These are phyloP conservation scores for Dactylellina sp. DNA, from an alignment of 2,329 filamentous ascomycete genomes.

Conservation along the genomic window DNA sequence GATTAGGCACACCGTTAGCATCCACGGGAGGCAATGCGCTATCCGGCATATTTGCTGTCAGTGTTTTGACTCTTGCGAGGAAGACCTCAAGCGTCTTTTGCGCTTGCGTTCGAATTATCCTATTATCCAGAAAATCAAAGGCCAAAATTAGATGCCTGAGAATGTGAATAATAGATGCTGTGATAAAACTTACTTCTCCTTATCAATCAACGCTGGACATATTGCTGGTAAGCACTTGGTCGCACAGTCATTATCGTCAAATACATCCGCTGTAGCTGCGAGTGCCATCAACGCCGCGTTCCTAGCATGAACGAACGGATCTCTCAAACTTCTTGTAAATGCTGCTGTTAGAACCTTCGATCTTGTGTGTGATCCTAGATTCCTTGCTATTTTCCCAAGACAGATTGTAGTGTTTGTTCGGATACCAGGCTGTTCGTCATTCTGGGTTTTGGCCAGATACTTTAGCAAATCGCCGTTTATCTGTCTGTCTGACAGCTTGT, in stretches of 20 bases:
- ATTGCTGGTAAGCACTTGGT: conserved; percentile 83
- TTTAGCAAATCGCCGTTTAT: conserved; percentile 93
- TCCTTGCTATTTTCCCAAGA: conserved; percentile 92
- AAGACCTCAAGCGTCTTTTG: conserved; percentile 90
- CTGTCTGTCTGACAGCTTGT: conserved; percentile 85
- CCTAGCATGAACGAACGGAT: conserved; percentile 93
- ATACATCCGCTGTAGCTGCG: conserved; percentile 84
- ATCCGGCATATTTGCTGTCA: conserved; percentile 81
- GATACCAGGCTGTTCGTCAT: conserved; percentile 96
- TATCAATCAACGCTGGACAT: conserved; percentile 87
- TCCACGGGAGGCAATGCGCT: conserved; percentile 75
- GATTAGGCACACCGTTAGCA: conserved; percentile 55
- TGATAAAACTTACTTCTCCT: conserved; percentile 76
- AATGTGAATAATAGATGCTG: no score
- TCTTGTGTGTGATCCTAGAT: conserved; percentile 80
- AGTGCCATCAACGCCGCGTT: conserved; percentile 90
- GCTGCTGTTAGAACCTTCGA: conserved; percentile 93
- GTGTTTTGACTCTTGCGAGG: conserved; percentile 83
- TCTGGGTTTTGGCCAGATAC: conserved; percentile 93
- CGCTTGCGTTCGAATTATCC: conserved; percentile 86
- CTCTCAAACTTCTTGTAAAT: conserved; percentile 86
- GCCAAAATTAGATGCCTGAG: no score
- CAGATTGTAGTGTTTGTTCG: conserved; percentile 98
- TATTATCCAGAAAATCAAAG: conserved; percentile 58
- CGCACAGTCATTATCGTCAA: conserved; percentile 90